phyloP scores from a whole-genome alignment of 805 yeast species.

The Candida easanensis region DNA sequence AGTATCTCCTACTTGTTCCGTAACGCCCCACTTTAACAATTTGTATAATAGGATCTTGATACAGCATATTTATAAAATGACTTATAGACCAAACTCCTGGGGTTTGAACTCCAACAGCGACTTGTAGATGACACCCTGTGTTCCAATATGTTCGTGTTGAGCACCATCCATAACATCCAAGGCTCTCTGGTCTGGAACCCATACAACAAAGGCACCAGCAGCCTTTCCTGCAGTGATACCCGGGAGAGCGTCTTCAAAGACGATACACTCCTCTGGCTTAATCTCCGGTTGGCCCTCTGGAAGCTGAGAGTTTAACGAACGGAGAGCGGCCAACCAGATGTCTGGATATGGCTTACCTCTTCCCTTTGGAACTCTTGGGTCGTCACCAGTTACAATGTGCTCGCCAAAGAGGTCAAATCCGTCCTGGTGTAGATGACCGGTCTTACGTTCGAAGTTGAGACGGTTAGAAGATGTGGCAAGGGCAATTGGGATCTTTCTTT shows the following conservation, averaged over 20 bases:
- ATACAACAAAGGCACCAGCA: slow-evolving; percentile 82
- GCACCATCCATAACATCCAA: slow-evolving; percentile 49
- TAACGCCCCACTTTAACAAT: slow-evolving; percentile 48
- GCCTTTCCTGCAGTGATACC: slow-evolving; percentile 84
- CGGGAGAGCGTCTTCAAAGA: slow-evolving; percentile 94
- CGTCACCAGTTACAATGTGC: slow-evolving; percentile 86
- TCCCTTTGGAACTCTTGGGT: slow-evolving; percentile 75
- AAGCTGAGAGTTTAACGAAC: slow-evolving; percentile 58
- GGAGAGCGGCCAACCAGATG: slow-evolving; percentile 83
- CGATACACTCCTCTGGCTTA: slow-evolving; percentile 72
- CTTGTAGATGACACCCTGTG: slow-evolving; percentile 53
- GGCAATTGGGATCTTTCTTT: slow-evolving; percentile 69
- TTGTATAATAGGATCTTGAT: background rate
- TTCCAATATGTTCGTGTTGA: slow-evolving; percentile 48
- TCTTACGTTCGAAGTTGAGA: slow-evolving; percentile 64
- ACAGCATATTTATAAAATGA: background rate
- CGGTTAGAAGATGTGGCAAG: slow-evolving; percentile 82
- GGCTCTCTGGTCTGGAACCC: slow-evolving; percentile 91
- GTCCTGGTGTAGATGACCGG: slow-evolving; percentile 55
- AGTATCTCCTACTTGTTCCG: slow-evolving; percentile 77
- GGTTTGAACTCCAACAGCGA: slow-evolving; percentile 54
- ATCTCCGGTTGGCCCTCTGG: slow-evolving; percentile 42
- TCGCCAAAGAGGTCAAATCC: slow-evolving; percentile 62
- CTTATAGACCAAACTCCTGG: slow-evolving; percentile 41
- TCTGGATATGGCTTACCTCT: slow-evolving; percentile 94